Base-by-base conservation (phyloP, 768 basidiomycete species). In the Russula virescens region DNA sequence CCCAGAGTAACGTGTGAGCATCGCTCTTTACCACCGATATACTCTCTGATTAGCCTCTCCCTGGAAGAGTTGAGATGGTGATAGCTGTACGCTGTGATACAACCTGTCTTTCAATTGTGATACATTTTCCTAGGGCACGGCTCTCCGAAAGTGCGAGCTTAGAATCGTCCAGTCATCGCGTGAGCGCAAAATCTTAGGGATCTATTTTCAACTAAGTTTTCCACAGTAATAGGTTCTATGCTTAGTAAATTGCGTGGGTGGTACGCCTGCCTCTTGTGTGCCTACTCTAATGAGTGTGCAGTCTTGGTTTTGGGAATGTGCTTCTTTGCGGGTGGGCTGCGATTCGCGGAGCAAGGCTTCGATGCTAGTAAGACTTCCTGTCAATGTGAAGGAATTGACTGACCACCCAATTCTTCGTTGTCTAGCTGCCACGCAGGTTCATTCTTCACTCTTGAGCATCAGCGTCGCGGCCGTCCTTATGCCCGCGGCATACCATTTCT, bases 301-400 rank as follows among this genome's bases (percentile, higher is more conserved):
- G 89, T 94, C 1, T 82, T 94, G 45, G 90, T 94, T 19, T 80
- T 93, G 13, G 91, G 91, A 19, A 83, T 93, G 73, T 90, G 89
- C 68, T 90, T 92, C 74, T 88, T 93, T 64, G 91, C 89, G 0
- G 90, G 91, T 16, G 90, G 90, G 0, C 69, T 85, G 65, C 80
- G 82, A 16, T 92, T 86, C 66, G 84, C 87, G 3, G 88, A 92
- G 69, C 91, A 92, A 72, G 87, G 82, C 1, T 91, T 91, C 64
- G 85, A 89, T 64, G 71, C 79, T 3, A 85, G 89, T 91, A 68
- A 58, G 84, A 73, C 11, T 3, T 25, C 13, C 14, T 45, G 13
- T 25, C 19, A 10, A 13, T 49, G 26, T 25, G n/a, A 31, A 16
- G 26, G 25, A 21, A 16, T 43, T 14, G 25, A 8, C 58, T 49